Evolutionary conservation across 331 rosid species (phyloP).

Genomic region (Arachis monticola): DNA sequence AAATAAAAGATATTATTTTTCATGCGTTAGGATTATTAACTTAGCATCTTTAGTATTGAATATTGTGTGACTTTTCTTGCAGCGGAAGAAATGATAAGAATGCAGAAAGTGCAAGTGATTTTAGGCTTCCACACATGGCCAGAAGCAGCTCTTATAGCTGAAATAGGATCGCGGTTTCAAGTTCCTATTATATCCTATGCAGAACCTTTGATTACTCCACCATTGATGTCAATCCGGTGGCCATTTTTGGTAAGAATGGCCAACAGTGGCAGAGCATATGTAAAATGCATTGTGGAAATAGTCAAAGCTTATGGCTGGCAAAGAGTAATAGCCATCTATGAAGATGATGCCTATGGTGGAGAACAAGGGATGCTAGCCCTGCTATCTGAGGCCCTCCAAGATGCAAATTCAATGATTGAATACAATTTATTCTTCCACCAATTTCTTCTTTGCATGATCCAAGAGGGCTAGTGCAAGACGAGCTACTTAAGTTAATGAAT

Average conservation of each 20-base stretch:
- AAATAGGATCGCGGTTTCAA: conserved; percentile 45
- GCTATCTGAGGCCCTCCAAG: conserved; percentile 60
- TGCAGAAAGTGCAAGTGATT: conserved; percentile 48
- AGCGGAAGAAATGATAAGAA: conserved; percentile 55
- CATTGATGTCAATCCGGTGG: conserved; percentile 50
- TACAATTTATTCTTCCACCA: conserved; percentile 57
- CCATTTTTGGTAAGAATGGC: conserved; percentile 60
- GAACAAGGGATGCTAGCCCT: conserved; percentile 51
- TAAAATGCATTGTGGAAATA: conserved; percentile 59
- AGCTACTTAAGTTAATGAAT: conserved; percentile 43
- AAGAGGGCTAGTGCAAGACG: conserved; percentile 31
- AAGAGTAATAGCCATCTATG: conserved; percentile 62
- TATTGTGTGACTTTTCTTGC: conserved; percentile 31
- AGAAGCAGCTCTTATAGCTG: conserved; percentile 59
- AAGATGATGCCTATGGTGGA: conserved; percentile 56
- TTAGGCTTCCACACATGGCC: conserved; percentile 71
- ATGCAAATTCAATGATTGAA: conserved; percentile 52
- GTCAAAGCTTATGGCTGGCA: conserved; percentile 54
- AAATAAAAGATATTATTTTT: background rate
- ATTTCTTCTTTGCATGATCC: conserved; percentile 52
- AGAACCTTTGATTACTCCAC: conserved; percentile 53
- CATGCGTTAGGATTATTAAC: background rate
- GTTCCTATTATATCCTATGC: conserved; percentile 63
- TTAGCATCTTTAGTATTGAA: conserved; percentile 14
- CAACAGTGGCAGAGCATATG: conserved; percentile 40